phyloP scores from a whole-genome alignment of 106 monocot genomes.

The Alisma plantagoaquatica region DNA sequence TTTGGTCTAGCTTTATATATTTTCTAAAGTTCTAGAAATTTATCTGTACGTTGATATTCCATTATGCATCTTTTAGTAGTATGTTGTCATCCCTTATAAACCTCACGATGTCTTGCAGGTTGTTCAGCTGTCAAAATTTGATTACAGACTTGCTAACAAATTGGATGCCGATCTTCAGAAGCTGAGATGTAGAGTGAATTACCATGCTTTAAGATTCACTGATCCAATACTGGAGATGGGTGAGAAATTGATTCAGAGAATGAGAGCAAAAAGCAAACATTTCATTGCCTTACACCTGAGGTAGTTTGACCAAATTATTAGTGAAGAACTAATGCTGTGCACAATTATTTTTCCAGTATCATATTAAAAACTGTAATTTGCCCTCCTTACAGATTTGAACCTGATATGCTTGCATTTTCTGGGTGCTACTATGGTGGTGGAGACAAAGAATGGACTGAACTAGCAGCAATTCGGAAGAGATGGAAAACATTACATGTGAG shows the following conservation, averaged over 20 bases:
- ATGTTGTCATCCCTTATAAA: too few species aligned
- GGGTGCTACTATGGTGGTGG: conserved; percentile 99
- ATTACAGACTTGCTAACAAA: conserved; percentile 78
- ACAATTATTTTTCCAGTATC: too few species aligned
- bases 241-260: conserved; percentile 46
- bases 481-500: conserved; percentile 96
- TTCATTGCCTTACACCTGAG: conserved; percentile 82
- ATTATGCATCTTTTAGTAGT: too few species aligned
- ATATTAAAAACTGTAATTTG: too few species aligned
- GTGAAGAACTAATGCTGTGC: too few species aligned
- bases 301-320: too few species aligned
- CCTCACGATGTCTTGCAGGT: conserved; percentile 37
- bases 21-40: too few species aligned
- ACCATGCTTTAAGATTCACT: conserved; percentile 73
- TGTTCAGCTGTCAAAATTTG: conserved; percentile 71
- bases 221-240: conserved; percentile 60
- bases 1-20: too few species aligned
- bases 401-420: conserved; percentile 99
- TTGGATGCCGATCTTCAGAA: conserved; percentile 68
- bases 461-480: conserved; percentile 74
- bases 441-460: conserved; percentile 78
- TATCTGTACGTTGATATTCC: too few species aligned
- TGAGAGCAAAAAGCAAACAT: conserved; percentile 50
- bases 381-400: conserved; percentile 97
- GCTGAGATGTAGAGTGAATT: conserved; percentile 71